Evolutionary conservation across 352 stramenopile species (phyloP), one percentile per base, ranked within the genome.

Genomic region (Phytophthora crassamura): DNA sequence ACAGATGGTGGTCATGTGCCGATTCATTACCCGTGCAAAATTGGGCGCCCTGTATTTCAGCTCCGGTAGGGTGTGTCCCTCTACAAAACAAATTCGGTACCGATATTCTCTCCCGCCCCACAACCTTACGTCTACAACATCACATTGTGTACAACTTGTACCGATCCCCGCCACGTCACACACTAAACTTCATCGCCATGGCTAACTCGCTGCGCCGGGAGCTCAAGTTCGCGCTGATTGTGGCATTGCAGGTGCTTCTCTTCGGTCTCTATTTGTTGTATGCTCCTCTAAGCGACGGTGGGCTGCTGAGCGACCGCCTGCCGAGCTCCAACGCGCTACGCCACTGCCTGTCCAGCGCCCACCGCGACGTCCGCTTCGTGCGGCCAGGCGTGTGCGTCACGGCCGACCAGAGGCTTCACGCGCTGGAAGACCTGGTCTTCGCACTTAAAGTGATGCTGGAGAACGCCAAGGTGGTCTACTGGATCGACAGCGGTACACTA

Each of bases 401-500:
- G 22, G 7, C 50, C 7, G 48, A 67, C n/a, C 64, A 85, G 46
- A 69, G 80, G 16, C 46, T 79, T 5, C 49, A 54, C 5, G 60
- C 63, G 4, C 53, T 88, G 36, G 60, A 72, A 45, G 61, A 84
- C 42, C 58, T 88, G 30, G 57, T 86, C 5, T 76, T 75, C 30
- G 66, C 65, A 11, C 59, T 84, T 1, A 74, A 69, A 35, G 56
- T 62, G 6, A 56, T 82, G 45, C 41, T 88, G 4, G 72, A 84
- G 28, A 71, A 70, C 36, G 47, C 61, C 7, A 33, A 70, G 5
- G 56, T 84, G 20, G 68, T 60, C 0, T 90, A 84, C 34, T 90
- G 76, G 81, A 71, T 88, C 35, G 75, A 87, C 53, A 82, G 81
- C 49, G 77, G 77, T 42, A 78, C 78, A 32, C 70, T 90, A 22